Evolutionary conservation across 805 yeast genomes (phyloP), one percentile per base, ranked within the genome.

Genomic region (Kodamaea kaohsiungensis): DNA sequence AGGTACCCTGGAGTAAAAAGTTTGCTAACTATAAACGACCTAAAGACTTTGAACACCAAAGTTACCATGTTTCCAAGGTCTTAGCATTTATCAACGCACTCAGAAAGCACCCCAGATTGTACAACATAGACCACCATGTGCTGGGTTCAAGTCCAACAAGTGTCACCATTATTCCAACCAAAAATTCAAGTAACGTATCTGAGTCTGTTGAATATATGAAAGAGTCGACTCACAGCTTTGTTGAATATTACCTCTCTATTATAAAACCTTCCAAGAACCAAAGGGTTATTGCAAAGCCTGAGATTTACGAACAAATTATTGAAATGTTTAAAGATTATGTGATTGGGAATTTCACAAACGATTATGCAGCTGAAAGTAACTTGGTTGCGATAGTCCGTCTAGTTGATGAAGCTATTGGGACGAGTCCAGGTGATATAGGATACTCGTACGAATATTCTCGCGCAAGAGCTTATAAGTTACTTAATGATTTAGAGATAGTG

Each of bases 261-360:
- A 27, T 55, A n/a, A 58, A 55, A 3, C 33, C 33, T 15, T 30
- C 22, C 1, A n/a, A 39, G 33, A 6, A 55, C 1, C 27, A 37
- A 27, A 18, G 12, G 27, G 17, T 39, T 30, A 10, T 30, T 18
- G 46, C 51, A 8, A 48, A 49, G 27, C 68, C 71, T 3, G 40
- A 42, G 12, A 58, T 57, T 39, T 70, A 64, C 50, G 65, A 73
- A 0, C 73, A 75, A 1, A 67, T 81, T 3, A 62, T 85, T 12
- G 71, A 69, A 17, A 57, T 86, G 47, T 63, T 87, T 52, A 80
- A 78, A 55, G 81, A 82, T 43, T 87, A 82, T 63, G 76, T 82
- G 2, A 80, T 83, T 6, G 87, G 85, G 0, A 83, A 85, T 47
- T 61, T 80, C 33, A 63, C 70, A 15, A 78, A 82, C 61, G 76